Evolutionary conservation across 176 grass and related monocot species (phyloP).

Genomic region (Alloteropsis semialata): DNA sequence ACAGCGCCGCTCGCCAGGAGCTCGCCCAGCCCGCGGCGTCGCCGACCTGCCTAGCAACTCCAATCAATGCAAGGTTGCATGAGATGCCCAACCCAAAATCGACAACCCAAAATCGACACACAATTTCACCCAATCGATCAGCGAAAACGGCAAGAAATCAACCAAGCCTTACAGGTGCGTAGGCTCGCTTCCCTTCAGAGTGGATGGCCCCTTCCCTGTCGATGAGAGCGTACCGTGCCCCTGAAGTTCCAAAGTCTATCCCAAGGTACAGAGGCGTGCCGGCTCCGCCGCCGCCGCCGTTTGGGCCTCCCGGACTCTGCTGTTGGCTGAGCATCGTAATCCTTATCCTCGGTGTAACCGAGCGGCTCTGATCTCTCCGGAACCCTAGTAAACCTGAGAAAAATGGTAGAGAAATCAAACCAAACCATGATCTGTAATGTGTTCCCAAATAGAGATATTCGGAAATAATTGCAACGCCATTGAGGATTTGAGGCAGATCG

Average conservation of each 20-base stretch:
- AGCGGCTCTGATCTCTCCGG: not conserved
- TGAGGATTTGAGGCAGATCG: no score
- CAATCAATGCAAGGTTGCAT: not conserved
- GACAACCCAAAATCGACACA: not conserved
- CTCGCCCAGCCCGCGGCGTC: constrained; percentile 29
- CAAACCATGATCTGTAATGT: no score
- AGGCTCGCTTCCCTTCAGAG: constrained; percentile 61
- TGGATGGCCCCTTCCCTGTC: constrained; percentile 51
- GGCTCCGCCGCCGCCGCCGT: no score
- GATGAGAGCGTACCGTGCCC: constrained; percentile 75
- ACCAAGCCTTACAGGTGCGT: constrained; percentile 33
- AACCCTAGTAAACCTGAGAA: constrained; percentile 2
- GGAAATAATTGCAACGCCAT: no score
- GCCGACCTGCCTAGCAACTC: constrained; percentile 54
- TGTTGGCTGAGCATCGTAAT: constrained; percentile 15
- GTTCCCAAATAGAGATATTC: no score
- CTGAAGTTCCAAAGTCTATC: constrained; percentile 85
- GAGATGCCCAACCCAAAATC: not conserved
- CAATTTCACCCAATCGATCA: not conserved
- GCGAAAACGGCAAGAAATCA: no score
- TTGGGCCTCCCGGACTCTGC: not conserved
- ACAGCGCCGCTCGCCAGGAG: constrained; percentile 73
- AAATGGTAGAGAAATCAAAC: no score
- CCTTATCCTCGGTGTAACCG: not conserved
- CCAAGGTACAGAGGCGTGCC: constrained; percentile 52